Base-by-base conservation (phyloP, 2,329 filamentous ascomycete genomes). In the Calonectria hongkongensis region DNA sequence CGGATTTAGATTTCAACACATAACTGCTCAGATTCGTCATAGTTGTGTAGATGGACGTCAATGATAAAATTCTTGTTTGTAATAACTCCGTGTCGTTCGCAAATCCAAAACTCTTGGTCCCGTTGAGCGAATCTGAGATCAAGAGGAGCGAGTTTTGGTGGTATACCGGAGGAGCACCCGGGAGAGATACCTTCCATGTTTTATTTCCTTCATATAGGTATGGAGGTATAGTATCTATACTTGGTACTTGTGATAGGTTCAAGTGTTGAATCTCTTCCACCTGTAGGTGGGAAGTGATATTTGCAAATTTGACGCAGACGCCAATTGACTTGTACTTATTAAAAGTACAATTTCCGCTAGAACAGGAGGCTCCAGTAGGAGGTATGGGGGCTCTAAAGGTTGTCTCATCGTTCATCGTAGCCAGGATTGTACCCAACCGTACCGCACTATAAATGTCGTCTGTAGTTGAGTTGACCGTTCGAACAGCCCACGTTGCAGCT, bases 301-400 rank as follows among this genome's bases (percentile, higher is more conserved):
- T 58, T 15, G 51, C 51, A 12, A 58, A 10, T 21, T 58, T 39
- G 7, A 39, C n/a, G 16, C 51, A 58, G 12, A 58, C 13, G 12
- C 30, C 51, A 4, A 58, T 30, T 25, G 51, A 58, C 18, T 58
- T n/a, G 13, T 58, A 58, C n/a, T 25, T 9, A 8, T 39, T n/a
- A 39, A 58, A 58, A 3, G 51, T 58, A 21, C 51, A 58, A 6
- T 58, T 58, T 39, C 51, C 51, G 2, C 30, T 58, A 36, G 51
- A 58, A 36, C 51, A 58, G 12, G 33, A 25, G 5, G 51, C 51
- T 2, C 51, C 51, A 15, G 13, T 58, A 13, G 33, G 51, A 3
- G 51, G 9, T 13, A 58, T 25, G 13, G 51, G 30, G 1, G 5
- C n/a, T 13, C 39, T 6, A 13, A 25, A 58, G 6, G 1, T 15